These are phyloP conservation scores for Saccharum officinarum DNA, from an alignment of 176 grass and related monocot species.

Conservation along the genomic window DNA sequence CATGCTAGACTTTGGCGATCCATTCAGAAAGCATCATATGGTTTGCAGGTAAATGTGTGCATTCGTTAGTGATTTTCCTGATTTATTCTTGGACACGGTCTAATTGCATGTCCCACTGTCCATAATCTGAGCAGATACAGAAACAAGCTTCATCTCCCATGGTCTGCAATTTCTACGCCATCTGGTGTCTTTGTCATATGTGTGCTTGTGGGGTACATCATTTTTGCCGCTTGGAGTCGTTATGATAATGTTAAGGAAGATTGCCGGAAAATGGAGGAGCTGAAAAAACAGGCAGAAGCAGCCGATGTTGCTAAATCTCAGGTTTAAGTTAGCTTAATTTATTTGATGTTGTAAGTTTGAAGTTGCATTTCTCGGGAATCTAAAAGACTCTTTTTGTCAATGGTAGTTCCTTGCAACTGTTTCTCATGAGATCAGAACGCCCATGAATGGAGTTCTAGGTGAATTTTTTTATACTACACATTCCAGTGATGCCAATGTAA, in stretches of 20 bases:
- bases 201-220: constrained; percentile 83
- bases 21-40: constrained; percentile 91
- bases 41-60: constrained; percentile 70
- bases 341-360: not conserved
- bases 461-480: constrained; percentile 19
- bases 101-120: constrained; percentile 5
- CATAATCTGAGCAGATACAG: constrained; percentile 69
- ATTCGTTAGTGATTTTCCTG: constrained; percentile 12
- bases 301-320: constrained; percentile 99
- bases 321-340: constrained; percentile 46
- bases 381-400: constrained; percentile 33
- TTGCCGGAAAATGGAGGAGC: constrained; percentile 82
- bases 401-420: constrained; percentile 97
- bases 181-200: constrained; percentile 72
- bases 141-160: constrained; percentile 65
- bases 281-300: constrained; percentile 89
- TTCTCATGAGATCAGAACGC: constrained; percentile 99
- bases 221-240: constrained; percentile 86
- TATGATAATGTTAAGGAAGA: constrained; percentile 97
- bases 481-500: not conserved
- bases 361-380: not conserved
- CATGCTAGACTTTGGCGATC: constrained; percentile 94
- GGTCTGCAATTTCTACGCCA: constrained; percentile 70
- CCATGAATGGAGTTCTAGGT: constrained; percentile 99
- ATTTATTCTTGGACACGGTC: constrained; percentile 14